Evolutionary conservation across 176 grass and related monocot genomes (phyloP).

Genomic region (Alopecurus myosuroides): DNA sequence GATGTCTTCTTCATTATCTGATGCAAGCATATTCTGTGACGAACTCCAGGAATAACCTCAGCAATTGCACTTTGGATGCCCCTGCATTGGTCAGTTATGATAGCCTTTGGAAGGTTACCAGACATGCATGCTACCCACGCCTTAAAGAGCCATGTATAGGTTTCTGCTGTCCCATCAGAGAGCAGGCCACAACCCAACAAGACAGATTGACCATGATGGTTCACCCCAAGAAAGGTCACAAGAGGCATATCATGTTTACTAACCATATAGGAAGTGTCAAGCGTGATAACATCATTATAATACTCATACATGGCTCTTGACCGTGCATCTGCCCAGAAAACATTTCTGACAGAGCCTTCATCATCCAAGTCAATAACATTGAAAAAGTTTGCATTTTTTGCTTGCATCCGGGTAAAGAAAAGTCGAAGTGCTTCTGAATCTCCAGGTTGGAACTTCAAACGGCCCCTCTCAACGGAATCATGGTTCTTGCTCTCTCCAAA

Average conservation of each 20-base stretch:
- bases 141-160: slow-evolving; percentile 86
- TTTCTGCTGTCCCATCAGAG: slow-evolving; percentile 82
- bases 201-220: slow-evolving; percentile 87
- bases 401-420: slow-evolving; percentile 96
- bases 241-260: slow-evolving; percentile 87
- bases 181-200: slow-evolving; percentile 75
- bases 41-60: slow-evolving; percentile 73
- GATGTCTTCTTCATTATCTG: slow-evolving; percentile 81
- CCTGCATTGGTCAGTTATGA: slow-evolving; percentile 79
- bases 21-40: slow-evolving; percentile 79
- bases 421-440: slow-evolving; percentile 81
- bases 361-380: slow-evolving; percentile 81
- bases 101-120: slow-evolving; percentile 72
- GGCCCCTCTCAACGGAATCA: slow-evolving; percentile 65
- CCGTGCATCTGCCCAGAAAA: slow-evolving; percentile 85
- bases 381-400: slow-evolving; percentile 91
- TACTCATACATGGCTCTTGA: slow-evolving; percentile 85
- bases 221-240: slow-evolving; percentile 79
- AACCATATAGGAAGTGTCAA: slow-evolving; percentile 75
- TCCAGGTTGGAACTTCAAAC: slow-evolving; percentile 68
- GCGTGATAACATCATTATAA: slow-evolving; percentile 69
- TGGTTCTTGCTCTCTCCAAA: slow-evolving; percentile 77
- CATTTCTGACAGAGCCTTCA: slow-evolving; percentile 66
- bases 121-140: slow-evolving; percentile 94
- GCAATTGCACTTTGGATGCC: slow-evolving; percentile 70